A percentile compares a stretch with the other conserved stretches of the same genome.
Evolutionary conservation across 2,329 filamentous ascomycete species (phyloP).

Genomic region (Epicoccum nigrum): DNA sequence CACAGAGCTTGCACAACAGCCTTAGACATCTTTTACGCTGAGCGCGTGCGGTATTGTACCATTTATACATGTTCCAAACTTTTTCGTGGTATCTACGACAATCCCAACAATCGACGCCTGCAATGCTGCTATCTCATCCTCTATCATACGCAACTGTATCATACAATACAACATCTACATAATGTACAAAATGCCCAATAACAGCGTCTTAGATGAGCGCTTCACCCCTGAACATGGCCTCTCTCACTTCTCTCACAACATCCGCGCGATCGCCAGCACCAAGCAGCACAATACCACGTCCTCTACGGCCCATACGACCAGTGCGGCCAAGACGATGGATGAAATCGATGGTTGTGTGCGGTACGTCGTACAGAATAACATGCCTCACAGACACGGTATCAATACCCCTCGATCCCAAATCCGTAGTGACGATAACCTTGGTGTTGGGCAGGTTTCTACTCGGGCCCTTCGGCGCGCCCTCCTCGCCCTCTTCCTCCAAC

Average conservation of each 20-base stretch:
- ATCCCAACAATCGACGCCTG: too few species aligned
- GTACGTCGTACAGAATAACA: constrained; percentile 96
- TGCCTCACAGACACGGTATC: constrained; percentile 90
- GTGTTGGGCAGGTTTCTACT: constrained; percentile 70
- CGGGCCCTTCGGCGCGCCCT: constrained; percentile 6
- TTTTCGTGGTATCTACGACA: background rate
- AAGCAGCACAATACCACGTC: constrained; percentile 86
- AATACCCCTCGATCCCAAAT: constrained; percentile 89
- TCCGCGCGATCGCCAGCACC: constrained; percentile 89
- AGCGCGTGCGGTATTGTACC: too few species aligned
- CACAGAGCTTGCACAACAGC: too few species aligned
- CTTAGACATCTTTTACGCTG: too few species aligned
- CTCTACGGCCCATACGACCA: constrained; percentile 89
- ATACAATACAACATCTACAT: background rate
- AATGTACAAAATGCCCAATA: background rate
- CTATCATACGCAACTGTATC: background rate
- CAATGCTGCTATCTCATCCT: too few species aligned
- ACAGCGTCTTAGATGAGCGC: constrained; percentile 52
- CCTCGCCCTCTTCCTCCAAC: background rate
- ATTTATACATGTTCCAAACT: too few species aligned
- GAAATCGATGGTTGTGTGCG: constrained; percentile 96
- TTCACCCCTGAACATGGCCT: constrained; percentile 65
- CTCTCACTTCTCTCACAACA: constrained; percentile 87
- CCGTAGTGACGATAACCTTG: constrained; percentile 92
- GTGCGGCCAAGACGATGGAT: constrained; percentile 93